Evolutionary conservation across 75 land plant species (phyloP).

Genomic region (Cunninghamia lanceolata): DNA sequence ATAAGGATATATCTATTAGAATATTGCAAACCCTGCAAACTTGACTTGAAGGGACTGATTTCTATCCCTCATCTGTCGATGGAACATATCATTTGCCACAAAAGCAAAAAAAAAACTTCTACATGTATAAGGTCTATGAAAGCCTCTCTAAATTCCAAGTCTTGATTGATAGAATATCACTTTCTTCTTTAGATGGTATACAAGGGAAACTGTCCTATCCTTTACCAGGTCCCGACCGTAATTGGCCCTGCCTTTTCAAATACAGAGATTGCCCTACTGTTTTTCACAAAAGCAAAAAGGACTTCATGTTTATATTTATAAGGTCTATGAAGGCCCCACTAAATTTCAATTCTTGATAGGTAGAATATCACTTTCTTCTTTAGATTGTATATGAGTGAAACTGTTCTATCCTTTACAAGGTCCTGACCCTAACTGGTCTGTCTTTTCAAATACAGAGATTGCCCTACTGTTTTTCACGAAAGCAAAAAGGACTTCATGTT

Average conservation of each 20-base stretch:
- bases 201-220: neutral
- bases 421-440: neutral
- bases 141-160: neutral
- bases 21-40: neutral
- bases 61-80: neutral
- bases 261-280: neutral
- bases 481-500: too few relatives aligned
- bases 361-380: neutral
- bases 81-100: neutral
- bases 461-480: neutral
- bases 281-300: too few relatives aligned
- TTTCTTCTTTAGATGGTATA: neutral
- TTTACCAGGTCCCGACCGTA: neutral
- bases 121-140: too few relatives aligned
- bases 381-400: neutral
- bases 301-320: too few relatives aligned
- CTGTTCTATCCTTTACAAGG: neutral
- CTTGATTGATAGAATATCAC: neutral
- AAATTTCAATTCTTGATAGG: neutral
- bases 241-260: neutral
- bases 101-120: too few relatives aligned
- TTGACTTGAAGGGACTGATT: neutral
- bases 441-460: neutral
- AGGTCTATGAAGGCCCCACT: neutral
- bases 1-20: neutral